Evolutionary conservation across 768 basidiomycete species (phyloP), one percentile per base, ranked within the genome.

Genomic region (Trametes elegans): DNA sequence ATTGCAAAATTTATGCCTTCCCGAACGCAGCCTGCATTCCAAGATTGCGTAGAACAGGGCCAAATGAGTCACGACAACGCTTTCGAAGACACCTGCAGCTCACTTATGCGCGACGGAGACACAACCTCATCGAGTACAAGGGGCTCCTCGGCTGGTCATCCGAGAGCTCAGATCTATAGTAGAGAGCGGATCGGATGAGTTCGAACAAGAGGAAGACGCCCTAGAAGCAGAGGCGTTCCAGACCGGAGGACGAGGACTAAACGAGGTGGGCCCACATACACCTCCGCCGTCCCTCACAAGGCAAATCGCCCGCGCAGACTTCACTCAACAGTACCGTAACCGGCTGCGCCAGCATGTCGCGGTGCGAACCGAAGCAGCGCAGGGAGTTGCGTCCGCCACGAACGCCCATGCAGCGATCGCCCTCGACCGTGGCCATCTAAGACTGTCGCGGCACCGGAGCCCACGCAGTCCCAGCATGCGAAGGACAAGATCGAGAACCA

Each of bases 241-340:
- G 31, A 76, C 75, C 85, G 24, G 90, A 92, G 59, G 90, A 93
- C 65, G 91, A 93, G 64, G 90, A 93, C 68, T 91, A 90, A 93
- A 71, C 73, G 87, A 80, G 88, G 93, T 87, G 61, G 36, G 78
- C 66, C 23, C 43, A 11, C n/a, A 34, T 31, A 41, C 14, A 29
- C 7, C 27, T 60, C 14, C 49, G 52, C 36, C 55, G 19, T 19
- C 21, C 19, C 26, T 10, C 32, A 35, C 35, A 32, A 39, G 10
- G 44, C 51, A 59, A 40, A 44, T 44, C 5, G 57, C 62, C 57
- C 49, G 53, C 58, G 45, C 68, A 97, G 97, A 99, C 74, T 98
- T 99, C 64, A 98, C 97, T 29, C 98, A 98, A 72, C 94, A 98
- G 65, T 99, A 90, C 73, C n/a, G n/a, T n/a, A 98, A 98, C 73